phyloP scores from a whole-genome alignment of 108 stramenopile genomes.

The Nitzschia sp. region DNA sequence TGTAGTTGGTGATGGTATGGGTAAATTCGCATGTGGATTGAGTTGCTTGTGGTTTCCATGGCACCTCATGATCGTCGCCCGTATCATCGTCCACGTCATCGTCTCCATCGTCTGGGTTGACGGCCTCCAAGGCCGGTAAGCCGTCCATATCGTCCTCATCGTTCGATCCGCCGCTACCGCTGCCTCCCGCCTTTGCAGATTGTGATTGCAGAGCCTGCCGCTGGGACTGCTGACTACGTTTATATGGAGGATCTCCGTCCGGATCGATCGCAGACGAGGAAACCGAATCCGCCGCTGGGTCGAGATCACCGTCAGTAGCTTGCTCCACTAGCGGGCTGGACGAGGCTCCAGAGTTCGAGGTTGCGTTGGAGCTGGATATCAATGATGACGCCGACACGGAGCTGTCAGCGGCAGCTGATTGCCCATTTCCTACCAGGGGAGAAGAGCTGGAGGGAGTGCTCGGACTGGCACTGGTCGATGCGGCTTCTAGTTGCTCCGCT shows the following conservation, averaged over 20 bases:
- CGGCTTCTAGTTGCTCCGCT: too few relatives aligned
- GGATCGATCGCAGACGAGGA: not conserved
- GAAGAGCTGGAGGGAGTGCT: slow-evolving; percentile 2
- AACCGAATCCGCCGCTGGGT: not conserved
- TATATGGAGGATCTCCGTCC: slow-evolving; percentile 26
- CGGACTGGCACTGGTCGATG: too few relatives aligned
- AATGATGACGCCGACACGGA: not conserved
- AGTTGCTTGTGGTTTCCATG: slow-evolving; percentile 79
- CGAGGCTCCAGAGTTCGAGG: not conserved
- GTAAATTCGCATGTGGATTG: slow-evolving; percentile 90
- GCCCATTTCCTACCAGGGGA: not conserved
- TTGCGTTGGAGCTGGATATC: not conserved
- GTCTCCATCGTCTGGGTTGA: not conserved
- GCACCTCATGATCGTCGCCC: slow-evolving; percentile 20
- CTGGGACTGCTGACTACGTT: slow-evolving; percentile 1
- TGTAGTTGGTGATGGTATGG: slow-evolving; percentile 77
- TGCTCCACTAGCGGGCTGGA: not conserved
- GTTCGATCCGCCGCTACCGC: not conserved
- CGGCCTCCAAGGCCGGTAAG: not conserved
- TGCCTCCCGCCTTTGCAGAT: too few relatives aligned
- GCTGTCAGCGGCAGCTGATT: not conserved
- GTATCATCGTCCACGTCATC: slow-evolving; percentile 5
- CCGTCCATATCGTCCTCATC: slow-evolving; percentile 12
- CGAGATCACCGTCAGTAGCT: not conserved
- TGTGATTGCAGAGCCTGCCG: not conserved